phyloP scores from a whole-genome alignment of 345 rosid genomes.

The Lumnitzera racemosa region DNA sequence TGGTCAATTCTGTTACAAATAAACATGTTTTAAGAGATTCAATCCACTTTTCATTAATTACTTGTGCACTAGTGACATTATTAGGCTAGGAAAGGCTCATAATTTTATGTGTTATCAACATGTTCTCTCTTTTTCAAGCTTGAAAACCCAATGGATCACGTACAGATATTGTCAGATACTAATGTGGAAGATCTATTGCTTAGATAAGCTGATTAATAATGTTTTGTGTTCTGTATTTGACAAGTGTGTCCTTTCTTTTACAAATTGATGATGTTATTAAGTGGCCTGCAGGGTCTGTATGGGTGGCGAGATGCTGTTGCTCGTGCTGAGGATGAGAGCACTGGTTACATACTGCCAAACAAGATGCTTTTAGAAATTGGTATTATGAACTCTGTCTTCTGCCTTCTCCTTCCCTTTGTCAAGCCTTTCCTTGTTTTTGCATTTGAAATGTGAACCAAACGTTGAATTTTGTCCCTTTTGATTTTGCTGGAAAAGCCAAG shows the following conservation, averaged over 20 bases:
- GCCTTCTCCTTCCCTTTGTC: neutral
- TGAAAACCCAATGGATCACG: no score
- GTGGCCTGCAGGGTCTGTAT: conserved; percentile 51
- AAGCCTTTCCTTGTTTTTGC: neutral
- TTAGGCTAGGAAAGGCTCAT: no score
- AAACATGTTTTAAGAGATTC: no score
- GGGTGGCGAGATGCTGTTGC: conserved; percentile 73
- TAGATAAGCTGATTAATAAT: neutral
- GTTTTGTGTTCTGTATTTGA: conserved; percentile 1
- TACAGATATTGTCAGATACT: no score
- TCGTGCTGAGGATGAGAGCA: conserved; percentile 73
- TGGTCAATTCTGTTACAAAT: no score
- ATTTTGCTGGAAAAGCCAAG: conserved; percentile 40
- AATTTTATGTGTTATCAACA: no score
- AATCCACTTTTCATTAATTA: no score
- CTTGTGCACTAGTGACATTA: no score
- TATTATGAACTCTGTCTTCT: conserved; percentile 12
- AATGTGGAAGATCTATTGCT: neutral
- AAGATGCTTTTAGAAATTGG: conserved; percentile 72
- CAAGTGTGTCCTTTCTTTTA: no score
- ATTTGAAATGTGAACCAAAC: neutral
- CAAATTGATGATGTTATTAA: neutral
- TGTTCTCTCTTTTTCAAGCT: no score
- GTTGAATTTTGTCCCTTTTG: neutral
- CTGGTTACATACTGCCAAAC: conserved; percentile 73